Evolutionary conservation across 2,329 filamentous ascomycete genomes (phyloP).

Genomic region (Fusarium chlamydosporum): DNA sequence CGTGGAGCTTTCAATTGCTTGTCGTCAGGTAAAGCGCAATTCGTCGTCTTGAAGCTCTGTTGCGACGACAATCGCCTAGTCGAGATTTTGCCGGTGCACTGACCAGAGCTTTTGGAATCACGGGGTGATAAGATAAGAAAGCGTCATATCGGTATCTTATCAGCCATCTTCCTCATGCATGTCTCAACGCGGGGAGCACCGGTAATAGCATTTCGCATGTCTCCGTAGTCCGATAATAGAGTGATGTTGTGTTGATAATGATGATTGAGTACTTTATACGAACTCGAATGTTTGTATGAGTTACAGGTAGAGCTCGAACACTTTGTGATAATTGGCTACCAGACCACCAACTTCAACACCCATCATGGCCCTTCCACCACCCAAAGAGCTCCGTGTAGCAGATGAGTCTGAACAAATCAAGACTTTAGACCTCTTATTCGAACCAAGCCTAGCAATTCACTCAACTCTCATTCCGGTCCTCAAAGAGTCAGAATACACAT

Average conservation of each 20-base stretch:
- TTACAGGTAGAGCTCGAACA: neutral
- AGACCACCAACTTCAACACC: constrained; percentile 4
- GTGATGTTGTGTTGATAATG: constrained; percentile 6
- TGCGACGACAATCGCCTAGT: constrained; percentile 49
- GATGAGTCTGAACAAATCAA: constrained; percentile 67
- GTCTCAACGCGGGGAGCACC: constrained; percentile 45
- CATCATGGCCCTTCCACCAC: constrained; percentile 66
- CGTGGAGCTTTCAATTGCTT: constrained; percentile 51
- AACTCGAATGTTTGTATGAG: neutral
- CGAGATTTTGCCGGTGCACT: constrained; percentile 54
- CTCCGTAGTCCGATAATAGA: constrained; percentile 44
- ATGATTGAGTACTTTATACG: neutral
- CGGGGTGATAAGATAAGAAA: constrained; percentile 53
- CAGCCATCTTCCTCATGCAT: constrained; percentile 25
- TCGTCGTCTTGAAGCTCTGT: constrained; percentile 45
- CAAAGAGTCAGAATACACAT: constrained; percentile 67
- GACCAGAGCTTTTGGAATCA: constrained; percentile 49
- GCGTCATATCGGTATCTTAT: constrained; percentile 30
- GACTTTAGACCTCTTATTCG: constrained; percentile 85
- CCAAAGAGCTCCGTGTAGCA: constrained; percentile 69
- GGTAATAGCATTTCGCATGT: constrained; percentile 42
- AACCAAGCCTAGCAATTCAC: constrained; percentile 83
- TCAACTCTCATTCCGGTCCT: constrained; percentile 77
- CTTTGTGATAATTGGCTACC: constrained; percentile 2
- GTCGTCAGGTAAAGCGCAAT: constrained; percentile 45